Evolutionary conservation across 2,329 filamentous ascomycete genomes (phyloP).

Genomic region (Colletotrichum sp.): DNA sequence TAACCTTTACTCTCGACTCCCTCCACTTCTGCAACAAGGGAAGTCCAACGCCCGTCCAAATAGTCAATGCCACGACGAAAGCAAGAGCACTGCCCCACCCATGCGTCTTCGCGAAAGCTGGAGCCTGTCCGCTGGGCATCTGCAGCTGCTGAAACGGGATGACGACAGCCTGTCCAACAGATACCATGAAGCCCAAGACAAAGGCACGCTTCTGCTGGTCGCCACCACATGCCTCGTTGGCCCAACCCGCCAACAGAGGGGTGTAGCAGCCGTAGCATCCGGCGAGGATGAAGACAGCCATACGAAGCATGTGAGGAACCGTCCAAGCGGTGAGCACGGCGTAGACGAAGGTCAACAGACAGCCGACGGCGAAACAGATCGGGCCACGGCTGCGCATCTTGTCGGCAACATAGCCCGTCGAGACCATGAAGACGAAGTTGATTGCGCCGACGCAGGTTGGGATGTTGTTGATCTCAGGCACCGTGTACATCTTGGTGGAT

Average conservation of each 20-base stretch:
- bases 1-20: slow-evolving; percentile 8
- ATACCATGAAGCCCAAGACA: slow-evolving; percentile 40
- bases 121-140: slow-evolving; percentile 38
- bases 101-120: slow-evolving; percentile 36
- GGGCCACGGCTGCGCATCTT: slow-evolving; percentile 38
- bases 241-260: slow-evolving; percentile 43
- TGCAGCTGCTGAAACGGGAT: slow-evolving; percentile 44
- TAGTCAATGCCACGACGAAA: slow-evolving; percentile 34
- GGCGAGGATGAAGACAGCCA: slow-evolving; percentile 42
- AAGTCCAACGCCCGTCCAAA: slow-evolving; percentile 36
- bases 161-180: slow-evolving; percentile 38
- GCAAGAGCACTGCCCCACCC: slow-evolving; percentile 37
- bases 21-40: slow-evolving; percentile 27
- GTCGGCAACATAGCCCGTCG: slow-evolving; percentile 38
- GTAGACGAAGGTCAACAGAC: slow-evolving; percentile 38
- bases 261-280: slow-evolving; percentile 47
- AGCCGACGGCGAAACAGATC: slow-evolving; percentile 38
- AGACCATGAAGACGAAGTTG: slow-evolving; percentile 45
- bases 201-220: slow-evolving; percentile 48
- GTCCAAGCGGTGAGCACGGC: slow-evolving; percentile 40
- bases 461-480: slow-evolving; percentile 49
- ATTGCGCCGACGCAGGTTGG: slow-evolving; percentile 46
- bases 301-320: slow-evolving; percentile 37
- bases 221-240: slow-evolving; percentile 42
- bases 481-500: slow-evolving; percentile 33